Evolutionary conservation across 768 basidiomycete genomes (phyloP).

Genomic region (Lactarius psammicola): DNA sequence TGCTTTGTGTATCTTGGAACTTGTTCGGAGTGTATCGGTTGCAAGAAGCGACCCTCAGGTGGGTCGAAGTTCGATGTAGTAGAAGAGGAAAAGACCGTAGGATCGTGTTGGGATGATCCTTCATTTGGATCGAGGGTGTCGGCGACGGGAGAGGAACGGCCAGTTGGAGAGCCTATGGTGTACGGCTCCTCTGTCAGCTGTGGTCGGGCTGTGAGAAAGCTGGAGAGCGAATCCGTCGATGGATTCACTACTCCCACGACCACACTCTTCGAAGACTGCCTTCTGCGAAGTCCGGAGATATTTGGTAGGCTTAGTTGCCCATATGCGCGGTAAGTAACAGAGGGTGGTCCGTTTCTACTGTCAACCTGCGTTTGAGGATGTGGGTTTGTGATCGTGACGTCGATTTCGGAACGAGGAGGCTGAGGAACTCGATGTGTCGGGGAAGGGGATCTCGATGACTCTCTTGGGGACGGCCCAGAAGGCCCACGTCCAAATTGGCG

Average conservation of each 20-base stretch:
- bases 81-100: not conserved
- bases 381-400: not conserved
- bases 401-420: not conserved
- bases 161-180: not conserved
- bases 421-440: not conserved
- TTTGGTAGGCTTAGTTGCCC: not conserved
- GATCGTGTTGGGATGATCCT: not conserved
- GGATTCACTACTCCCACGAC: not conserved
- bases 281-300: not conserved
- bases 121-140: not conserved
- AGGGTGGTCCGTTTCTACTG: not conserved
- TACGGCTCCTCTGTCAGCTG: conserved; percentile 4
- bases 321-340: not conserved
- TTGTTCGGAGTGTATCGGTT: conserved; percentile 16
- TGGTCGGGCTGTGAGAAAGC: not conserved
- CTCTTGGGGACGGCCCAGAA: not conserved
- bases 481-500: conserved; percentile 3
- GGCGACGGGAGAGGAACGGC: not conserved
- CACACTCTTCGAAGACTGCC: conserved; percentile 2
- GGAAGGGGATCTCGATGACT: not conserved
- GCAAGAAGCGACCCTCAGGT: conserved; percentile 4
- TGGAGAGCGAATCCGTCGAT: conserved; percentile 9
- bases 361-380: not conserved
- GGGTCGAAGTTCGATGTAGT: not conserved
- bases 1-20: conserved; percentile 16